Conservation (phyloP, 2,329 filamentous ascomycete genomes). For the Xylaria sp. region DNA sequence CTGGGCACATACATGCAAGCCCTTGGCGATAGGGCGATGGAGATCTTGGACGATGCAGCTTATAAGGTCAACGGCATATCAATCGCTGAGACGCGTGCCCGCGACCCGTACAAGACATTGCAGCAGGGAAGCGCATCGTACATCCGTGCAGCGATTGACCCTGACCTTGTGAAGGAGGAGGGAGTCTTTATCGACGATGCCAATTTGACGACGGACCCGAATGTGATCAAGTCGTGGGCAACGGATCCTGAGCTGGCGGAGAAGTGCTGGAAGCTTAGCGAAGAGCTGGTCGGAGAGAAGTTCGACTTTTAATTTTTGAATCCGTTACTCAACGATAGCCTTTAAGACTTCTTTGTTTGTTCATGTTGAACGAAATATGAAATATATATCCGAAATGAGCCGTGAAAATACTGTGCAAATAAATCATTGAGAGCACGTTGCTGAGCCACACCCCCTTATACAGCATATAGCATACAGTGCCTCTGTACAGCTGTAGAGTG, state of each 20-base stretch:
- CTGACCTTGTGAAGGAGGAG: constrained; percentile 49
- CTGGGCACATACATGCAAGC: constrained; percentile 39
- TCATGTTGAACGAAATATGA: not conserved
- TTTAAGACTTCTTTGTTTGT: too few relatives aligned
- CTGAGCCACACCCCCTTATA: constrained; percentile 21
- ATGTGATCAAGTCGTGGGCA: constrained; percentile 49
- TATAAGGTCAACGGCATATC: constrained; percentile 42
- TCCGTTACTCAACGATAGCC: not conserved
- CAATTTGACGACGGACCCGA: constrained; percentile 47
- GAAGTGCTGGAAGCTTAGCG: constrained; percentile 53
- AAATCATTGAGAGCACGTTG: not conserved
- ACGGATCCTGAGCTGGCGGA: constrained; percentile 52
- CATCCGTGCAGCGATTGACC: constrained; percentile 58
- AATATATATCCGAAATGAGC: not conserved
- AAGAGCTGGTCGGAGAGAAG: constrained; percentile 53
- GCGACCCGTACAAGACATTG: constrained; percentile 48
- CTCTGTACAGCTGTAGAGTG: not conserved
- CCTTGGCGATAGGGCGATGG: constrained; percentile 33
- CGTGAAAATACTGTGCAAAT: constrained; percentile 9
- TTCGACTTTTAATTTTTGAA: constrained; percentile 41
- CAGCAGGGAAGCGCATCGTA: constrained; percentile 57
- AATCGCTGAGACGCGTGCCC: constrained; percentile 37
- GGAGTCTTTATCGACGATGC: constrained; percentile 53
- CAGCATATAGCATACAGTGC: not conserved
- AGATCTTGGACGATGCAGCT: constrained; percentile 38